Conservation (phyloP, 2,329 filamentous ascomycete genomes). For the Fusarium annulatum region DNA sequence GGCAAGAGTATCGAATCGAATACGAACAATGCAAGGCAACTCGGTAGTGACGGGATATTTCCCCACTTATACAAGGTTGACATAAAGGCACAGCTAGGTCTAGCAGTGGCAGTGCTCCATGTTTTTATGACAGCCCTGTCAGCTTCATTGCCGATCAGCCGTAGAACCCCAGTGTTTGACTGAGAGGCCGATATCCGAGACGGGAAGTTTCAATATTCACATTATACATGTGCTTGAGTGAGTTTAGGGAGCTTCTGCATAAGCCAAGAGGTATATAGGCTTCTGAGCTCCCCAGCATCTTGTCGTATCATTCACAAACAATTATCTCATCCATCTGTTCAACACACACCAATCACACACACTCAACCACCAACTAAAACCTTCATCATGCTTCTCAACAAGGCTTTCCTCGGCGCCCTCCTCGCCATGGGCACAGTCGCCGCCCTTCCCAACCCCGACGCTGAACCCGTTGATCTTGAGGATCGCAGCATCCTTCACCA, state of each 20-base stretch:
- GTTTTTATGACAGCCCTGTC: neutral
- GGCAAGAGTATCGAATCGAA: neutral
- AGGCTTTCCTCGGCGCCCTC: constrained; percentile 9
- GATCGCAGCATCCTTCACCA: constrained; percentile 22
- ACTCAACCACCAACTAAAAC: neutral
- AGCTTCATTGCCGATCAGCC: neutral
- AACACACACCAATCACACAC: neutral
- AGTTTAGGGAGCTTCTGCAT: no score
- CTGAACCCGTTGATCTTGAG: neutral
- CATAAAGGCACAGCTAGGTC: neutral
- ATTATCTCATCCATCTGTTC: neutral
- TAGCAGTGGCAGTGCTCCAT: neutral
- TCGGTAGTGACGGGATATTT: neutral
- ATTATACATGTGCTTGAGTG: neutral
- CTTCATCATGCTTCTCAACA: constrained; percentile 25
- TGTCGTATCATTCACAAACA: neutral
- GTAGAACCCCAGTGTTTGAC: neutral
- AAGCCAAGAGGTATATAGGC: neutral
- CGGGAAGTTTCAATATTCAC: neutral
- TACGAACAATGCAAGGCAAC: neutral
- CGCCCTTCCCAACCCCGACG: constrained; percentile 17
- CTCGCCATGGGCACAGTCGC: constrained; percentile 17
- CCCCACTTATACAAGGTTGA: neutral
- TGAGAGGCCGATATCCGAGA: neutral
- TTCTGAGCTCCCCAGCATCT: no score